Percentiles rank a stretch among this genome's conserved stretches.
phyloP scores from a whole-genome alignment of 2,329 filamentous ascomycete species.

The Dactylonectria macrodidyma region DNA sequence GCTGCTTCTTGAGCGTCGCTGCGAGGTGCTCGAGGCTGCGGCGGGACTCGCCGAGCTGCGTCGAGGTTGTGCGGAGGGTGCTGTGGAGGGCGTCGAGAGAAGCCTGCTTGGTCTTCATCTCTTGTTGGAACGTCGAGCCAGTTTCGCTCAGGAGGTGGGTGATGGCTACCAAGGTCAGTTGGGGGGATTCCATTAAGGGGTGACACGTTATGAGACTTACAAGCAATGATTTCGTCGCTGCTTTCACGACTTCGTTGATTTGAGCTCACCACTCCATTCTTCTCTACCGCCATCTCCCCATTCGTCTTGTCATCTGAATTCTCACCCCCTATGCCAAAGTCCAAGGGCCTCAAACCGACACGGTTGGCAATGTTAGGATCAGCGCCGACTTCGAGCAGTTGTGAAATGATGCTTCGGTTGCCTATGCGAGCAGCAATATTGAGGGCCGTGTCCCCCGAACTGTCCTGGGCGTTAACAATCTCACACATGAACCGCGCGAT shows the following conservation, averaged over 20 bases:
- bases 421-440: slow-evolving; percentile 95
- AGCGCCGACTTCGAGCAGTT: slow-evolving; percentile 93
- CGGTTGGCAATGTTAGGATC: slow-evolving; percentile 94
- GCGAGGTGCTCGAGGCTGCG: slow-evolving; percentile 81
- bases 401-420: slow-evolving; percentile 95
- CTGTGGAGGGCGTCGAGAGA: slow-evolving; percentile 86
- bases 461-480: slow-evolving; percentile 96
- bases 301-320: slow-evolving; percentile 61
- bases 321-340: slow-evolving; percentile 91
- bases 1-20: slow-evolving; percentile 73
- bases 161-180: slow-evolving; percentile 70
- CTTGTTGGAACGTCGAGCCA: slow-evolving; percentile 82
- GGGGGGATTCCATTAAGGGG: slow-evolving; percentile 1
- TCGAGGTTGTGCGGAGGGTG: slow-evolving; percentile 84
- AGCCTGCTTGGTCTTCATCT: slow-evolving; percentile 87
- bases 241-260: slow-evolving; percentile 77
- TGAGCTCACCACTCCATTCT: slow-evolving; percentile 60
- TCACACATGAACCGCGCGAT: slow-evolving; percentile 96
- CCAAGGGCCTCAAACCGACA: slow-evolving; percentile 88
- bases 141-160: slow-evolving; percentile 86
- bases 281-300: slow-evolving; percentile 60
- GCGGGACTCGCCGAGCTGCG: slow-evolving; percentile 83
- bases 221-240: slow-evolving; percentile 83
- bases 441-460: slow-evolving; percentile 93
- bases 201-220: slow-evolving; percentile 65